Evolutionary conservation across 176 grass and related monocot genomes (phyloP), one percentile per base, ranked within the genome.

Genomic region (Rhynchospora tenuis): DNA sequence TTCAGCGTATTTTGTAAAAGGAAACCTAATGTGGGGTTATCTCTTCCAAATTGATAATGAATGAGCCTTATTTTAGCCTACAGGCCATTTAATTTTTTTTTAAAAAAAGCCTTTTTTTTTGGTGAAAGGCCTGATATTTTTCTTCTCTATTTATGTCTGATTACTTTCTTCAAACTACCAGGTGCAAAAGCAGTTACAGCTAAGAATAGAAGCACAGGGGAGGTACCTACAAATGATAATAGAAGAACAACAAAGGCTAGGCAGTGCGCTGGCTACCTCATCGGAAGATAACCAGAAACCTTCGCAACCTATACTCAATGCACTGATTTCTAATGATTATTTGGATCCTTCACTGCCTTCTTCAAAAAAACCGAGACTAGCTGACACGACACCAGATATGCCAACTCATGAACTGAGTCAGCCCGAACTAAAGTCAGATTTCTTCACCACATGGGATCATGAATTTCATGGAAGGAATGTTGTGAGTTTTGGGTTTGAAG

Each of bases 151-250:
- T 46, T 9, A 80, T 57, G 70, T 59, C 27, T 43, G 76, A 46
- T 24, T 33, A 31, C 22, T 33, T 84, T 51, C 31, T 88, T 57
- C 8, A 51, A 38, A 26, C 52, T 90, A 83, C 77, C 77, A 98
- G 95, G 95, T 98, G 73, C 95, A 98, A 88, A 98, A 86, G 67
- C 95, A 98, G 46, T 80, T 98, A 74, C 95, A 98, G 70, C 87
- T 98, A 73, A 87, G 95, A 95, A 95, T 98, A 65, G 92, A 98
- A 88, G 95, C 95, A 52, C 95, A 98, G 67, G 92, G 92, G 13
- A 88, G 79, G 83, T 98, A 98, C 45, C 84, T 98, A 83, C 90
- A 98, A 82, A 98, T 94, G 92, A 98, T 98, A 64, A 95, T 95
- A 45, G 91, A 98, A 87, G 95, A 98, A 81, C 95, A 98, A 80